A percentile compares a stretch with the other conserved stretches of the same genome.
phyloP scores from a whole-genome alignment of 2,329 filamentous ascomycete genomes.

The Phaeosphaeria sp. region DNA sequence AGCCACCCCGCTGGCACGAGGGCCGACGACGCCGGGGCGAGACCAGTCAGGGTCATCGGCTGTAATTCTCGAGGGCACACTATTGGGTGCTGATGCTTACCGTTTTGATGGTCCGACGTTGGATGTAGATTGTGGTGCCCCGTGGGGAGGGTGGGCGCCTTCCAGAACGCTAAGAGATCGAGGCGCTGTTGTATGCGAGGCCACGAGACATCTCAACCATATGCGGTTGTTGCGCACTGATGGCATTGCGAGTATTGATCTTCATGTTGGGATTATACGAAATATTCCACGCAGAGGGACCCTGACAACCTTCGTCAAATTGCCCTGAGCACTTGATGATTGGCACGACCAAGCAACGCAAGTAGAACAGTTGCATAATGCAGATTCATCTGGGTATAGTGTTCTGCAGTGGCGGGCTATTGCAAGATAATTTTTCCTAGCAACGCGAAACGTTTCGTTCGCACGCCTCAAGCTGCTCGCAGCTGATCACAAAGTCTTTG shows the following conservation, averaged over 20 bases:
- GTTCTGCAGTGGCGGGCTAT: not conserved
- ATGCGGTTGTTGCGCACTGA: not conserved
- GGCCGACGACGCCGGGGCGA: conserved; percentile 29
- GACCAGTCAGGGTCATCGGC: conserved; percentile 13
- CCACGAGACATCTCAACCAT: conserved; percentile 10
- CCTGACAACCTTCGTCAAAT: not conserved
- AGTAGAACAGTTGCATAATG: not conserved
- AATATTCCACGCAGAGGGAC: not conserved
- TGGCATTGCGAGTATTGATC: conserved; percentile 1
- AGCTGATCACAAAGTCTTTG: conserved; percentile 1
- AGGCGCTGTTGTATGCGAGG: not conserved
- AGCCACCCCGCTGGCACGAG: conserved; percentile 30
- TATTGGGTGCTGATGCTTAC: conserved; percentile 13
- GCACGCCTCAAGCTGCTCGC: conserved; percentile 6
- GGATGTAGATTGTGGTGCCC: conserved; percentile 18
- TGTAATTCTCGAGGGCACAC: conserved; percentile 6
- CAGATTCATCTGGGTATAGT: conserved; percentile 3
- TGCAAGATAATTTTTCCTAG: not conserved
- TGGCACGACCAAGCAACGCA: not conserved
- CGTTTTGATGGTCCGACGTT: conserved; percentile 13
- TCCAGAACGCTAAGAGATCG: conserved; percentile 15
- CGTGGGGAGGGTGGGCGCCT: conserved; percentile 17
- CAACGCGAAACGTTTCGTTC: not conserved
- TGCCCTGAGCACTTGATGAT: not conserved
- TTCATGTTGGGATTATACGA: not conserved